Base-by-base conservation (phyloP, 768 basidiomycete species). In the Pulveroboletus frians region DNA sequence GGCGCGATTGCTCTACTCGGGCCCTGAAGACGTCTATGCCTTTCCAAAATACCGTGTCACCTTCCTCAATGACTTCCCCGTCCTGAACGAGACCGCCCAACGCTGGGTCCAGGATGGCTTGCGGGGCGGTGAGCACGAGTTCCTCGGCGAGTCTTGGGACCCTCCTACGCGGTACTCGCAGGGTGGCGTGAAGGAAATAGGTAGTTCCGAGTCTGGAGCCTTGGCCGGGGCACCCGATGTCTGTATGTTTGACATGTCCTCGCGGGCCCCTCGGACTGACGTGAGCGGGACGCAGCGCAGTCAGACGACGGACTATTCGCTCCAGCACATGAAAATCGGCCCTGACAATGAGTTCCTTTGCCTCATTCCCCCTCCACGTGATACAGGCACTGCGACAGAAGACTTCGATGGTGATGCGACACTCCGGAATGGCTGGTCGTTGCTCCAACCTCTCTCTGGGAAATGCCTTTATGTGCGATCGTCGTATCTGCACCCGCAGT, bases 401-500 rank as follows among this genome's bases (percentile, higher is more conserved):
- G 78, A 82, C 38, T 60, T 78, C 31, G 74, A 81, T 53, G 71
- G 76, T 51, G 83, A 85, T 57, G 64, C 78, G 45, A 80, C 82
- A 10, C 84, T 88, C 41, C 79, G 81, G 50, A 81, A 84, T 61
- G 84, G 86, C 61, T 92, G 90, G 88, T 83, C 84, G 29, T 76
- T 92, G 43, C 77, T 93, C 21, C 82, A 87, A 57, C 85, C 89
- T 27, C 75, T 93, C 49, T 72, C 81, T 49, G 90, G 84, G 58
- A 80, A 76, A 50, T 93, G 91, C 69, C 79, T 93, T 68, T 92
- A 92, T 70, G 90, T 92, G 73, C 64, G 86, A 76, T 55, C 58
- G 51, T 59, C 59, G 62, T 63, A 62, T 56, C 61, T 63, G 57
- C n/a, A 50, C 35, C 41, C 49, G 37, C 38, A 46, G 47, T 60